These are phyloP conservation scores for Phytophthora ohioensis DNA, from an alignment of 352 stramenopile species.

Conservation along the genomic window DNA sequence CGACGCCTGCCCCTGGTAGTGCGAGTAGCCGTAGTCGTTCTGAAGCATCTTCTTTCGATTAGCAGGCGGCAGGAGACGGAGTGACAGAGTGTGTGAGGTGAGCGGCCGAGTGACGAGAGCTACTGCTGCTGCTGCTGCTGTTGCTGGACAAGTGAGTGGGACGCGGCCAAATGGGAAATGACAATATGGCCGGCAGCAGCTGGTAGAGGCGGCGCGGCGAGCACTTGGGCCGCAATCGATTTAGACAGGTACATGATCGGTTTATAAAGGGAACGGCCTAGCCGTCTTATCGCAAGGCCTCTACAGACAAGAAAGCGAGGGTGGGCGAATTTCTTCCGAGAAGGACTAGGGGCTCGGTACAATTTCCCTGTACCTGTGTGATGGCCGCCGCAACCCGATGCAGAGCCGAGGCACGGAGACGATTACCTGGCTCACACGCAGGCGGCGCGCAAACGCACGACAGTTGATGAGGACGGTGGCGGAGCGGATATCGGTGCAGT, in stretches of 20 bases:
- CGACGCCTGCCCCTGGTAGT: conserved; percentile 45
- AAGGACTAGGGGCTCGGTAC: conserved; percentile 24
- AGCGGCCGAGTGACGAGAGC: conserved; percentile 10
- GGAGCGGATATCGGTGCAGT: background rate
- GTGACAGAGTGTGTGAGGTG: conserved; percentile 4
- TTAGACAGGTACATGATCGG: conserved; percentile 7
- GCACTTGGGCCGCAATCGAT: background rate
- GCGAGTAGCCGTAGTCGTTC: conserved; percentile 77
- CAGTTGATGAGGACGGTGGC: conserved; percentile 21
- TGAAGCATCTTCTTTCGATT: conserved; percentile 46
- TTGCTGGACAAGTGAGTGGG: conserved; percentile 31
- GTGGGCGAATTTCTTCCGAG: conserved; percentile 27
- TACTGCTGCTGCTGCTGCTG: conserved; percentile 2
- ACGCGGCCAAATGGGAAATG: conserved; percentile 80
- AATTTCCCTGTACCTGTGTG: conserved; percentile 10
- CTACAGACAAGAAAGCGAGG: conserved; percentile 47
- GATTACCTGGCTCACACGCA: conserved; percentile 24
- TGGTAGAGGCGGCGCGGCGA: conserved; percentile 33
- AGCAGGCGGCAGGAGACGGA: conserved; percentile 6
- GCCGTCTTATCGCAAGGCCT: conserved; percentile 47
- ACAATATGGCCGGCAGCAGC: conserved; percentile 69
- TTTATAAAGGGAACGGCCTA: conserved; percentile 24
- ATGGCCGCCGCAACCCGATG: conserved; percentile 20
- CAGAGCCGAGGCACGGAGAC: conserved; percentile 14
- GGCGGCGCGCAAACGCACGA: conserved; percentile 32